These are phyloP conservation scores for Torulaspora globosa DNA, from an alignment of 1,139 yeast genomes.

Conservation along the genomic window DNA sequence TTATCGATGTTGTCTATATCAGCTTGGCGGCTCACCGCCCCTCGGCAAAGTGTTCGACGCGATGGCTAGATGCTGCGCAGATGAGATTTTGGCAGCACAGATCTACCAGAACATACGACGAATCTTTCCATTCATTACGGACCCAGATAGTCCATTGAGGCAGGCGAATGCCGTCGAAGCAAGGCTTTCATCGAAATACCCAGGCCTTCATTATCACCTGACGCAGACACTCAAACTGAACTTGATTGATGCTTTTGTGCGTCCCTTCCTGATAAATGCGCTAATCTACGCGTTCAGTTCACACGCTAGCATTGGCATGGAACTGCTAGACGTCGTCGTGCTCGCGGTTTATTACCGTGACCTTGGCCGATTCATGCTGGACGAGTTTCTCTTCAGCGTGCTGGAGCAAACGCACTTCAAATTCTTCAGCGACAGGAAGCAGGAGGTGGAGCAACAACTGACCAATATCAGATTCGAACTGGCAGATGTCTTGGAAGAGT, in stretches of 20 bases:
- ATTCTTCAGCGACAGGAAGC: constrained; percentile 9
- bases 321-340: constrained; percentile 14
- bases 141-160: not conserved
- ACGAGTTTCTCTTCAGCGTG: constrained; percentile 12
- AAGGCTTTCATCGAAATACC: constrained; percentile 9
- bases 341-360: constrained; percentile 13
- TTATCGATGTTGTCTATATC: constrained; percentile 12
- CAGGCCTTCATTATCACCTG: constrained; percentile 16
- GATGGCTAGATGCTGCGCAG: constrained; percentile 6
- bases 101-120: constrained; percentile 7
- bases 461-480: constrained; percentile 5
- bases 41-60: constrained; percentile 2
- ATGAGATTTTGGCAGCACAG: constrained; percentile 9
- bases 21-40: not conserved
- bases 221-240: constrained; percentile 10
- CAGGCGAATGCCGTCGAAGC: constrained; percentile 7
- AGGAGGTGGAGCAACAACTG: constrained; percentile 8
- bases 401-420: constrained; percentile 14
- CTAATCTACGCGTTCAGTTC: constrained; percentile 6
- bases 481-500: constrained; percentile 10
- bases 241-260: constrained; percentile 12
- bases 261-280: constrained; percentile 11
- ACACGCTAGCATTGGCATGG: constrained; percentile 12
- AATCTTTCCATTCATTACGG: constrained; percentile 2
- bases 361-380: constrained; percentile 8